phyloP scores from a whole-genome alignment of 2,329 filamentous ascomycete genomes.

The Hymenoscyphus fraxineus region DNA sequence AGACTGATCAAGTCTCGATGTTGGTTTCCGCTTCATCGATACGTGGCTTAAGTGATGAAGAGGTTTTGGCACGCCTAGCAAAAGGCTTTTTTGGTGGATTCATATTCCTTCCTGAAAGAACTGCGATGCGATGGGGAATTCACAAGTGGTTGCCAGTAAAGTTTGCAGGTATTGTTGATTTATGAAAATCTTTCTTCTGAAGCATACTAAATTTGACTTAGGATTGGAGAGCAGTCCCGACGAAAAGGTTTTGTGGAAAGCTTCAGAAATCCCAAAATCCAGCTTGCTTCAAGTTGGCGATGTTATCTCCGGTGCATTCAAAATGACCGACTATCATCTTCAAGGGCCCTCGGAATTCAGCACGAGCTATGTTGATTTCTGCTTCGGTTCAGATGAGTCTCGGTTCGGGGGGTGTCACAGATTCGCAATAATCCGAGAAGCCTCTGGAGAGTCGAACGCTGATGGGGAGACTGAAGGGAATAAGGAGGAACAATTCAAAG shows the following conservation, averaged over 20 bases:
- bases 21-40: background rate
- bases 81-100: slow-evolving; percentile 11
- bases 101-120: background rate
- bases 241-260: slow-evolving; percentile 2
- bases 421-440: slow-evolving; percentile 1
- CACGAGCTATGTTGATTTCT: slow-evolving; percentile 7
- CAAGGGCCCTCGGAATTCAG: background rate
- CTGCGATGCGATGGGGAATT: background rate
- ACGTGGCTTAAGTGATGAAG: slow-evolving; percentile 5
- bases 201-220: background rate
- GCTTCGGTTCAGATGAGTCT: slow-evolving; percentile 6
- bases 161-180: background rate
- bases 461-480: background rate
- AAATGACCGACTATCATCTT: background rate
- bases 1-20: slow-evolving; percentile 4
- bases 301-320: slow-evolving; percentile 2
- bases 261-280: background rate
- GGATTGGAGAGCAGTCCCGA: background rate
- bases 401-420: slow-evolving; percentile 6
- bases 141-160: background rate
- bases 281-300: slow-evolving; percentile 1
- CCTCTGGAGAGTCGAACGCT: too few relatives aligned
- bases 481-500: background rate
- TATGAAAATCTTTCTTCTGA: background rate
- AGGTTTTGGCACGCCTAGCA: background rate